A percentile compares a stretch with the other conserved stretches of the same genome.
phyloP scores from a whole-genome alignment of 176 grass and related monocot species.

The Tuctoria greenei region DNA sequence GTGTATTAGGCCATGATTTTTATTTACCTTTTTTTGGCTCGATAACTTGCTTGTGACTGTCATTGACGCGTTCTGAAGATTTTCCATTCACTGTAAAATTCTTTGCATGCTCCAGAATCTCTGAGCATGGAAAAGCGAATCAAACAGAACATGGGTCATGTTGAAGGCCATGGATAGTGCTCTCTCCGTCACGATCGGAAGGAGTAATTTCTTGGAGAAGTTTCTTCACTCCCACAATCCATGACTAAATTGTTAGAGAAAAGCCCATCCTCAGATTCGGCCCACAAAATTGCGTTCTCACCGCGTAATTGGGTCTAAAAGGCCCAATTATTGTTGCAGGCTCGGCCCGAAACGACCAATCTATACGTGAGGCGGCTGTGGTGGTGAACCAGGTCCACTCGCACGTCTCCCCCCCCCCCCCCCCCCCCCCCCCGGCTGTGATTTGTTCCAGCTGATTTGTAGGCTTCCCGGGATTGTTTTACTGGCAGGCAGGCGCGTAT shows the following conservation, averaged over 20 bases:
- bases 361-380: too few relatives aligned
- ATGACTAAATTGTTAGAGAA: not conserved
- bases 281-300: not conserved
- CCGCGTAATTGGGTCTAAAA: not conserved
- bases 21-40: not conserved
- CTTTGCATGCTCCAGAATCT: too few relatives aligned
- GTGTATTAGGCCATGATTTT: conserved; percentile 14
- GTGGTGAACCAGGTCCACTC: too few relatives aligned
- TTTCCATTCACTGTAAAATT: not conserved
- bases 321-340: not conserved
- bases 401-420: too few relatives aligned
- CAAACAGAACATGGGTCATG: not conserved
- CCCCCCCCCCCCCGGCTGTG: too few relatives aligned
- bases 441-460: conserved; percentile 33
- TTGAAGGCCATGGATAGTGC: too few relatives aligned
- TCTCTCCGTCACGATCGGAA: too few relatives aligned
- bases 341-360: too few relatives aligned
- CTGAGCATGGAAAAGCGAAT: not conserved
- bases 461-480: conserved; percentile 39
- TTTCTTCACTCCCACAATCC: not conserved
- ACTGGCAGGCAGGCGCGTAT: not conserved
- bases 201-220: too few relatives aligned
- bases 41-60: not conserved
- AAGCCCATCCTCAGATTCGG: not conserved
- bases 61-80: not conserved